Evolutionary conservation across 1,284 basidiomycete genomes (phyloP), one percentile per base, ranked within the genome.

Genomic region (Marasmius tenuissimus): DNA sequence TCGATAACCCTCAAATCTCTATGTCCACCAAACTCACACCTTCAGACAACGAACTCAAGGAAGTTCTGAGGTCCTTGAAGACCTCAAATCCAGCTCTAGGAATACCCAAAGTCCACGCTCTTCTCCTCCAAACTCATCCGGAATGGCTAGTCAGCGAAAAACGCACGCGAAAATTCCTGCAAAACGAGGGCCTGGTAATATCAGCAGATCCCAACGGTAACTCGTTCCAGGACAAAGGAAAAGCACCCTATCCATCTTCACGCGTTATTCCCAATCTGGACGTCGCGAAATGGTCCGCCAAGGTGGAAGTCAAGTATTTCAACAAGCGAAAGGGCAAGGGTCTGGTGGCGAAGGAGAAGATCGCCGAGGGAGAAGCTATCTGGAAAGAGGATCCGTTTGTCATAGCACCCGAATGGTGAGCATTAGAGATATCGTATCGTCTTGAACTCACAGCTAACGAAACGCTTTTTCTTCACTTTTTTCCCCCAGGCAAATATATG

Each of bases 341-440:
- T 0, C 78, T 96, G 35, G 84, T 96, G 0, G 91, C 92, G 1
- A 84, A 76, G 33, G 82, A 85, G 58, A 77, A 81, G 53, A 88
- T 96, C 61, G 73, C 76, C 11, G 81, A 86, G 67, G 92, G 90
- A 0, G 91, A 95, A 65, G 77, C 86, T 9, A 70, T 96, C 5
- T 96, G 94, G 91, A 89, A 87, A 63, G 94, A 96, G 71, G 88
- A 91, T 69, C 88, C 88, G 0, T 91, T 88, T 69, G 72, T 88
- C 52, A 73, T 91, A 18, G 86, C 88, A 20, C 85, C 90, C 14
- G 88, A 91, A 75, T 89, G 87, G 89, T 89, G 70, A 62, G 82
- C 70, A 18, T 58, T 2, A 37, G 4, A 38, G 6, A 1, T 38
- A 16, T 34, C 38, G 7, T 18, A 11, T 14, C 2, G n/a, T 47